Base-by-base conservation (phyloP, 805 yeast genomes). In the Metahyphopichia silvanorum region DNA sequence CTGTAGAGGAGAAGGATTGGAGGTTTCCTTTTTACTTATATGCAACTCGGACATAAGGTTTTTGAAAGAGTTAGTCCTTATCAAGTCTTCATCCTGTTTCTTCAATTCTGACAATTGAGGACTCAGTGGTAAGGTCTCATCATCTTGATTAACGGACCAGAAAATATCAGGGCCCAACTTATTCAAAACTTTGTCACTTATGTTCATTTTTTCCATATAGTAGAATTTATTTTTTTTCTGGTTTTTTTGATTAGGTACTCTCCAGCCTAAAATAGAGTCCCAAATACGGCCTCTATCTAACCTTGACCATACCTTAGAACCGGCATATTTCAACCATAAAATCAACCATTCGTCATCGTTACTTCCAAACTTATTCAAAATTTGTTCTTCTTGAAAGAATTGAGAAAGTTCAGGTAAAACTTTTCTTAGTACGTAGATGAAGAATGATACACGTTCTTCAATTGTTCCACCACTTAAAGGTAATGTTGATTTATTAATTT, bases 251-350 rank as follows among this genome's bases (percentile, higher is more conserved):
- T 47, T 27, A 7, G 30, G 30, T 25, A 57, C 39, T 46, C 89
- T 70, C 79, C 89, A 86, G 1, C 96, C 95, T 16, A 89, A 57
- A 27, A 88, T 57, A 42, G 79, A 61, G 60, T 89, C 98, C 98
- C 98, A 89, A 5, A 87, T 69, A 39, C 96, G 69, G 9, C 93
- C 96, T 32, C 96, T 62, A 56, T 87, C 96, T 37, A 69, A 71
- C 40, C 83, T 73, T 27, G 88, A 81, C 75, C 94, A 78, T 5
- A 82, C 87, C 57, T 85, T 85, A 10, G 93, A 76, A 14, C 96
- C 96, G 50, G 86, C 76, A 71, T 85, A 89, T 52, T 87, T 86
- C 42, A 89, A 66, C 97, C 97, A 89, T 95, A 96, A 89, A 24
- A 86, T 71, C 16, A 88, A 66, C 97, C 97, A 89, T 51, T 82